Evolutionary conservation across 2,329 filamentous ascomycete genomes (phyloP), one percentile per base, ranked within the genome.

Genomic region (Fulvia fulva): DNA sequence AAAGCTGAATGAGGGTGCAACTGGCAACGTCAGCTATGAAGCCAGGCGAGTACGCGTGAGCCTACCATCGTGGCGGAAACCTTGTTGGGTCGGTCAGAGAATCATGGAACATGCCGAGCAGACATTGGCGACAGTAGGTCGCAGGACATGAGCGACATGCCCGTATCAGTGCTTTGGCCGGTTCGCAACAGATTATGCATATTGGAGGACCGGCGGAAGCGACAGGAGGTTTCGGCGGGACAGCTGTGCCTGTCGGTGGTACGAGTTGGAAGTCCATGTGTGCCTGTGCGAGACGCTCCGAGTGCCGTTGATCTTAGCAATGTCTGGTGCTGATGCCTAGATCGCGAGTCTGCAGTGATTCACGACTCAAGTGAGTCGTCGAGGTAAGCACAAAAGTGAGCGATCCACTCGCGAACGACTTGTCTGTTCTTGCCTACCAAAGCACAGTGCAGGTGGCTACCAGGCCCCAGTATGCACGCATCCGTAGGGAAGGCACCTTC

Each of bases 1-100:
- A 73, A n/a, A 79, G 66, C 47, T 77, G 77, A 9, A 82, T 71
- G 7, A 75, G 67, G 3, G 50, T 63, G 60, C 78, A 80, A 66
- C 34, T 37, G 14, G 12, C 5, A 16, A 2, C 34, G 16, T 37
- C n/a, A 37, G 34, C 14, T 9, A 37, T 37, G 32, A 16, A 4
- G 32, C 9, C 5, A 37, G 16, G 14, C 5, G 34, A 37, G n/a
- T 9, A 14, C 4, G n/a, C 5, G 11, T 37, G 34, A n/a, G 34
- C 34, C 14, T 37, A 37, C 34, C 80, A 82, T 25, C 21, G 8
- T 21, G 53, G 75, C 1, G 77, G 78, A 77, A 80, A 80, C 22
- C 67, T 66, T 0, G 71, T 65, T 34, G 70, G 66, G 54, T 78
- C 71, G 30, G 67, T 71, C 55, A 71, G 74, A 5, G 77, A 75